These are phyloP conservation scores for Fusarium sp. DNA, from an alignment of 2,329 filamentous ascomycete species.

Conservation along the genomic window DNA sequence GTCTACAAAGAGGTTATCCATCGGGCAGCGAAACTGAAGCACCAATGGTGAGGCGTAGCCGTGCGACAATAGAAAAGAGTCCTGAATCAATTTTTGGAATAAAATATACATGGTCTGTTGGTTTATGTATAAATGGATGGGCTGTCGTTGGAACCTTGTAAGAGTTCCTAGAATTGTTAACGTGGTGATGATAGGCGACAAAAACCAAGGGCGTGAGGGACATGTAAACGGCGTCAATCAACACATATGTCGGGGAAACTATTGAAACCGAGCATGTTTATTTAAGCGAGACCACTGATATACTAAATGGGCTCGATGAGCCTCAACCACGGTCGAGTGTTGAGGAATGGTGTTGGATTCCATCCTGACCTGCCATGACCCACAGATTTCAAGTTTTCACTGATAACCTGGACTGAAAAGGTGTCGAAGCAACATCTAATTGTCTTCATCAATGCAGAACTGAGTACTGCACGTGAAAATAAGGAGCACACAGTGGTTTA, in stretches of 20 bases:
- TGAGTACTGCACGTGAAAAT: background rate
- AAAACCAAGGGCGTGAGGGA: too few relatives aligned
- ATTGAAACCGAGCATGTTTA: too few relatives aligned
- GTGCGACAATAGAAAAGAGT: conserved; percentile 6
- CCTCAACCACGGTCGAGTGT: background rate
- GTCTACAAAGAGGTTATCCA: conserved; percentile 13
- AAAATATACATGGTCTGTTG: rapidly evolving
- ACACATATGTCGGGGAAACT: too few relatives aligned
- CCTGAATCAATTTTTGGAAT: conserved; percentile 3
- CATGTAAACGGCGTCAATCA: too few relatives aligned
- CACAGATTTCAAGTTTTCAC: background rate
- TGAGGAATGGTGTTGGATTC: background rate
- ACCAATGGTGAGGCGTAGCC: conserved; percentile 3
- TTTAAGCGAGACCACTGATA: too few relatives aligned
- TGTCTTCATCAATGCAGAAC: background rate
- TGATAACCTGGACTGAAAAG: background rate
- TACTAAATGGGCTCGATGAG: background rate
- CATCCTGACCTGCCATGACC: background rate
- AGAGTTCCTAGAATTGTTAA: background rate
- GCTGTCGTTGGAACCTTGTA: background rate
- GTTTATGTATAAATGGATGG: background rate
- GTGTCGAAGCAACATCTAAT: too few relatives aligned
- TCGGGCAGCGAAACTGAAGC: conserved; percentile 8
- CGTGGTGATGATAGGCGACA: too few relatives aligned
- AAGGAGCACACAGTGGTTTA: background rate